Evolutionary conservation across 495 filamentous ascomycete genomes (phyloP), one percentile per base, ranked within the genome.

Genomic region (Pseudevernia furfuracea): DNA sequence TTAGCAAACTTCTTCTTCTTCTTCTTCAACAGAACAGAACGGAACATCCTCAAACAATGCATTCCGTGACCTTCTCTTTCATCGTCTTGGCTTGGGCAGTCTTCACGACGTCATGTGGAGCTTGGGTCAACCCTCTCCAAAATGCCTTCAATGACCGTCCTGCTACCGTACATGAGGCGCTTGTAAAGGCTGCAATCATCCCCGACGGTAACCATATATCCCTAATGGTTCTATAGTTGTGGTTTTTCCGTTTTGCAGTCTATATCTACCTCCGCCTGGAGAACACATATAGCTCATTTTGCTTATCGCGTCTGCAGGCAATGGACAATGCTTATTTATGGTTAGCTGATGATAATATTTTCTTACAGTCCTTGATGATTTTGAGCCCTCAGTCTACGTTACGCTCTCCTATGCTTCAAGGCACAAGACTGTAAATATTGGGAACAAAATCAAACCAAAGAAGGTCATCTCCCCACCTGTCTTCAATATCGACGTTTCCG

Each of bases 311-410:
- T 37, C 46, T 48, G 34, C 0, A 49, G 25, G 10, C 32, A 21
- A 61, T 11, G 21, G 17, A 19, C 14, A 21, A 1, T 39, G 37
- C 23, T 36, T 19, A 19, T 17, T 12, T 38, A 19, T 32, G 30
- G 5, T 38, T 17, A 14, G 2, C 23, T 49, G 48, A 56, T 64
- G 43, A 64, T 23, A 10, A 14, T n/a, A n/a, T n/a, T 34, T 39
- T 8, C 41, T 25, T 21, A n/a, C 64, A 82, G 85, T 89, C 25
- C 74, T 89, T 65, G 81, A 89, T 68, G 81, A 84, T 68, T 89
- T 90, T 67, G 69, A 72, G 19, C 85, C 86, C 37, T 75, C 74
- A 9, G 74, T 85, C 62, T 72, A 76, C 65, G 68, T 89, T 37
- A 68, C 76, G 21, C 77, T 80, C 23, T 71, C 72, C 44, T 89